Evolutionary conservation across 2,329 filamentous ascomycete species (phyloP), one percentile per base, ranked within the genome.

Genomic region (Xylariales sp.): DNA sequence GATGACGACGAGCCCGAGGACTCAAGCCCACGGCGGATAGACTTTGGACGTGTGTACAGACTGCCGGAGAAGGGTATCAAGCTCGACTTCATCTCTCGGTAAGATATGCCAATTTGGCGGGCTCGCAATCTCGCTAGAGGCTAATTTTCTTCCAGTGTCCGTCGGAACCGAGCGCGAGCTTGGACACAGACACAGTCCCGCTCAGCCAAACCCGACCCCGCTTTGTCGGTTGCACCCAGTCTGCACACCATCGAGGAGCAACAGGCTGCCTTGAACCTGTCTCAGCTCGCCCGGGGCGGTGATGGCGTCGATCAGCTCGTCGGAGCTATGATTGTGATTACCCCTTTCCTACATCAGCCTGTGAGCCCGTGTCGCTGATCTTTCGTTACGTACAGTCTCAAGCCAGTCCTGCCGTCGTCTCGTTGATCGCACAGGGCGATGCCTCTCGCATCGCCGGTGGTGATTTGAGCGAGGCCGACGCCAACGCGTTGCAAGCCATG

Each of bases 71-170:
- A 71, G 53, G 80, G 81, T 25, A 71, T 89, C 51, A 75, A 84
- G 53, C 69, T 82, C 10, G 82, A 88, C 56, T 89, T 95, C 59
- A 79, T 95, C 36, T 68, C 76, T 45, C 70, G 73, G 76, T 80
- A 61, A 62, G 75, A 12, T 36, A 18, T 27, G 42, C 20, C 11
- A 12, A 21, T 5, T 16, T 5, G 18, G 29, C 14, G 15, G 7
- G 19, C 38, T 29, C 10, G 19, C 14, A 40, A 33, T 40, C 25
- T 40, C 38, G 38, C 38, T 40, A 33, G 8, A 50, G 42, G 33
- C 46, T 53, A 42, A 52, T 43, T 33, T 14, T 31, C 32, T 44
- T 40, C 11, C 34, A 67, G 63, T 35, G 50, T 59, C 27, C 60
- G 54, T 12, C 36, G 55, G 31, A 54, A 55, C 22, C 58, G 55